phyloP scores from a whole-genome alignment of 2,329 filamentous ascomycete genomes.

The Fusarium chuoi region DNA sequence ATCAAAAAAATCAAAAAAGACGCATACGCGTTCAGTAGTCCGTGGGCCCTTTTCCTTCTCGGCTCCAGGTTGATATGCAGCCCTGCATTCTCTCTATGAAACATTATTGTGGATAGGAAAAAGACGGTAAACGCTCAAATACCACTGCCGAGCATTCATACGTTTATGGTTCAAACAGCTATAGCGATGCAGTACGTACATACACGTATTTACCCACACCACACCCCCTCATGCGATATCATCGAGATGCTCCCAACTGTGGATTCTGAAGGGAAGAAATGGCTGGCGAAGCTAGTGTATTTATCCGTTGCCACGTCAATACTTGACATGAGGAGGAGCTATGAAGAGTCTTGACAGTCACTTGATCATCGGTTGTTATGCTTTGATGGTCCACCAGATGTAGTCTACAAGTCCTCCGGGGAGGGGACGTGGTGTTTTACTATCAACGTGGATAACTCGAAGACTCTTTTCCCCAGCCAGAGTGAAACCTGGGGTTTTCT shows the following conservation, averaged over 20 bases:
- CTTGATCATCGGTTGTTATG: neutral
- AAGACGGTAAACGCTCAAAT: conserved; percentile 11
- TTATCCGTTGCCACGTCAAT: conserved; percentile 1
- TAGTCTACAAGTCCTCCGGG: neutral
- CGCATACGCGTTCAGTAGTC: neutral
- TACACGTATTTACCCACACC: neutral
- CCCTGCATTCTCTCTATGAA: conserved; percentile 2
- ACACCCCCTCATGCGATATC: neutral
- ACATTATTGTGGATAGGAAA: neutral
- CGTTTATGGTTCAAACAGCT: neutral
- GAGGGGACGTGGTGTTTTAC: neutral
- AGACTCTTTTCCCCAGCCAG: neutral
- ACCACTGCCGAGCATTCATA: neutral
- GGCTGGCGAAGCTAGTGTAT: neutral
- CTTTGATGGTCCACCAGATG: neutral
- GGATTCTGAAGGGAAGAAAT: neutral
- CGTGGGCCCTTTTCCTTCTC: neutral
- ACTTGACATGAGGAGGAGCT: neutral
- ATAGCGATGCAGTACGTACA: neutral
- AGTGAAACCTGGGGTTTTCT: neutral
- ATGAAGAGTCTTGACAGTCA: neutral
- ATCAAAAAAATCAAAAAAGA: too few species aligned
- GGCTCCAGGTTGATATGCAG: neutral
- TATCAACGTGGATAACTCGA: too few species aligned
- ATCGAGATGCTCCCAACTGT: neutral